Evolutionary conservation across 371 early-diverging fungal genomes (phyloP).

Genomic region (Lichtheimia corymbifera): DNA sequence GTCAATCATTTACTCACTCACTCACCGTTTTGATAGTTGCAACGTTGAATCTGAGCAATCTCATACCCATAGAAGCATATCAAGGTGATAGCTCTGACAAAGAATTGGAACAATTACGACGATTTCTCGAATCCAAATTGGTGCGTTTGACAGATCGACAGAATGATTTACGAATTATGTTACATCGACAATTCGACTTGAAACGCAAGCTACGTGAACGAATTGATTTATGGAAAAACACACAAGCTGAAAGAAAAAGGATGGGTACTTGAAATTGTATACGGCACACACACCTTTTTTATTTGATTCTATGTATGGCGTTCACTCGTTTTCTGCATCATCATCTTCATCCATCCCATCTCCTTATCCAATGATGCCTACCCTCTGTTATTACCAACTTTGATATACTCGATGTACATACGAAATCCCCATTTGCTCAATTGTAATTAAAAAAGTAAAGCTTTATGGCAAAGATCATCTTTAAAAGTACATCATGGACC

Average conservation of each 20-base stretch:
- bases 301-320: no score
- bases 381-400: no score
- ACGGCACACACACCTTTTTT: no score
- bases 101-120: constrained; percentile 32
- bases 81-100: constrained; percentile 38
- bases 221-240: constrained; percentile 36
- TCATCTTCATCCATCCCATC: no score
- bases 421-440: no score
- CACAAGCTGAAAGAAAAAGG: constrained; percentile 16
- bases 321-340: no score
- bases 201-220: constrained; percentile 41
- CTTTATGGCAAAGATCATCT: no score
- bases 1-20: no score
- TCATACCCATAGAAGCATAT: constrained; percentile 50
- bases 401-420: no score
- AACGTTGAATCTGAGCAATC: constrained; percentile 46
- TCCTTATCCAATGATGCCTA: no score
- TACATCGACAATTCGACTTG: constrained; percentile 46
- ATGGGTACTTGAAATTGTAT: background rate
- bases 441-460: no score
- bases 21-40: constrained; percentile 31
- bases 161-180: constrained; percentile 40
- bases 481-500: no score
- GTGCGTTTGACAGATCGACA: constrained; percentile 35
- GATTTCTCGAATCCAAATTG: constrained; percentile 37